Evolutionary conservation across 148 eudicot genomes (phyloP), one percentile per base, ranked within the genome.

Genomic region (Dysphania ambrosioides): DNA sequence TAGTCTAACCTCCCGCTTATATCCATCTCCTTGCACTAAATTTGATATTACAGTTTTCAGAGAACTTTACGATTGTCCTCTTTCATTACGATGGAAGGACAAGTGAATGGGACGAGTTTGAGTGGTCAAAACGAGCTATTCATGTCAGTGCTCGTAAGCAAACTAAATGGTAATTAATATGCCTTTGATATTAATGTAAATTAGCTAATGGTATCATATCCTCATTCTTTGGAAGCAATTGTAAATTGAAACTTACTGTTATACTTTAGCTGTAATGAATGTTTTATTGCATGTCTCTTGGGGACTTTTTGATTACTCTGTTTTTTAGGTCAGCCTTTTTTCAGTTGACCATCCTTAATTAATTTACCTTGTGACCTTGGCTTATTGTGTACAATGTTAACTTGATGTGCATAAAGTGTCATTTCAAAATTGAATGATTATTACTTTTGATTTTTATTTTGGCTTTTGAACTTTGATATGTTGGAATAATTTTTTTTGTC

Each of bases 21-120:
- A 19, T 53, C 49, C 19, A 10, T 62, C 49, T 77, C 71, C 19
- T 19, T 65, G 66, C 40, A 57, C 75, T 74, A 58, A 71, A 68
- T 75, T 71, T 53, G 27, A 30, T 74, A 30, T 80, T 72, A 65
- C 91, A 92, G 97, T 85, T 92, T 75, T 88, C 97, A 71, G 90
- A 83, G 68, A 85, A 88, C 81, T 92, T 92, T 75, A 82, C 85
- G 40, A 69, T 92, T 75, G 23, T 92, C 66, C 91, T 92, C 44
- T 92, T 92, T 79, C 97, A 92, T 76, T 92, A 92, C 64, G 97
- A 92, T 83, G 93, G 93, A 13, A 91, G 89, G 61, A 70, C 88
- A 74, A 90, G 79, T 79, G 96, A 92, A 75, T 92, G 98, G 98
- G 87, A 90, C 74, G 87, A 88, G 56, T 90, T 93, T 75, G 98